These are phyloP conservation scores for Phylloporus sp. DNA, from an alignment of 768 basidiomycete genomes.

Conservation along the genomic window DNA sequence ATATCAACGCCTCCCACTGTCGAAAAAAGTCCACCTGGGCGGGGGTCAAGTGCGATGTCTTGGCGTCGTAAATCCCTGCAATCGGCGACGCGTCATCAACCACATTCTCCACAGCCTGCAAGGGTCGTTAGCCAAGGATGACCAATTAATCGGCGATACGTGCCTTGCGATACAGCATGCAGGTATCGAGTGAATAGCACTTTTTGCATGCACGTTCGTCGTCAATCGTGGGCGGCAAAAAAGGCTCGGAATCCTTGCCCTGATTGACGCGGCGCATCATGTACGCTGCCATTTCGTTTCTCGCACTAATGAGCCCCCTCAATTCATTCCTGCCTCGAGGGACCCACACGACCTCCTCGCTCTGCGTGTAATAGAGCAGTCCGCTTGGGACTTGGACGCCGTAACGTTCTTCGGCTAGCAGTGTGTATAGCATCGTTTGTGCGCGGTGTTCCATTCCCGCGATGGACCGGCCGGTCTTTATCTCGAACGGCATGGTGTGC, in stretches of 20 bases:
- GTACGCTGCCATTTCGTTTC: constrained; percentile 83
- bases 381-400: constrained; percentile 76
- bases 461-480: constrained; percentile 85
- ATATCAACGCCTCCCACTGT: constrained; percentile 83
- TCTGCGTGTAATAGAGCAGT: constrained; percentile 91
- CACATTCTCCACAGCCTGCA: constrained; percentile 66
- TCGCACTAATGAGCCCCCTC: constrained; percentile 67
- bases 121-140: constrained; percentile 1
- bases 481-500: constrained; percentile 73
- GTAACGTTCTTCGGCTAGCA: constrained; percentile 89
- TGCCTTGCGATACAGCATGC: constrained; percentile 92
- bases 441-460: constrained; percentile 91
- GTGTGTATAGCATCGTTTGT: constrained; percentile 95
- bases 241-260: constrained; percentile 39
- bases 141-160: constrained; percentile 1
- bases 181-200: constrained; percentile 80
- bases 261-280: constrained; percentile 49
- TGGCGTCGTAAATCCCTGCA: constrained; percentile 64
- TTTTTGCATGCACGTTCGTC: constrained; percentile 69
- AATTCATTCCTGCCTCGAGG: constrained; percentile 78
- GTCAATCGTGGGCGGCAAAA: constrained; percentile 86
- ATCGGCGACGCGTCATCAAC: constrained; percentile 50
- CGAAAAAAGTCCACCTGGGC: constrained; percentile 75
- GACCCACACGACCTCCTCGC: constrained; percentile 80
- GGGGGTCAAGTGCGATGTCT: constrained; percentile 74